phyloP scores from a whole-genome alignment of 495 filamentous ascomycete species.

The Bacidia rubella region DNA sequence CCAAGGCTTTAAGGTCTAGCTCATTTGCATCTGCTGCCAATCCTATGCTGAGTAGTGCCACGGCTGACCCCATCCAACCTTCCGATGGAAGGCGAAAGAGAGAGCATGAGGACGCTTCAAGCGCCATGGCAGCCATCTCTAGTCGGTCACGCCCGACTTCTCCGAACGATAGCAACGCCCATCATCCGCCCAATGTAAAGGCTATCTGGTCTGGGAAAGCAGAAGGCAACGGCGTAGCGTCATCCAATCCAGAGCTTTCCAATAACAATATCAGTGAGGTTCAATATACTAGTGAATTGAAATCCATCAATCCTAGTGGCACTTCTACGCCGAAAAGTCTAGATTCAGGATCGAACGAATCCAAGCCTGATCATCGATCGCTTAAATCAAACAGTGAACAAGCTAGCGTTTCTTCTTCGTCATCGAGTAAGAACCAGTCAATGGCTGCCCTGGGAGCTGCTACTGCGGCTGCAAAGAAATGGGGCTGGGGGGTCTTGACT shows the following conservation, averaged over 20 bases:
- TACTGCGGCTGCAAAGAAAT: slow-evolving; percentile 69
- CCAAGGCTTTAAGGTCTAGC: slow-evolving; percentile 44
- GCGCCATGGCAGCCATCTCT: slow-evolving; percentile 52
- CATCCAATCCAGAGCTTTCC: slow-evolving; percentile 10
- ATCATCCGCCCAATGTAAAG: slow-evolving; percentile 34
- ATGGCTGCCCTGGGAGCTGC: slow-evolving; percentile 53
- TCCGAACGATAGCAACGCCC: slow-evolving; percentile 36
- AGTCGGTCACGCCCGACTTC: slow-evolving; percentile 45
- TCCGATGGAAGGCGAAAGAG: slow-evolving; percentile 24
- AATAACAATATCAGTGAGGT: no score
- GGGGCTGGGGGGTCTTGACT: slow-evolving; percentile 62
- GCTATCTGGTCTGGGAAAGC: slow-evolving; percentile 6
- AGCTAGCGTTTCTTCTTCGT: no score
- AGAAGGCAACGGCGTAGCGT: slow-evolving; percentile 21
- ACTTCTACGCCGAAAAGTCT: slow-evolving; percentile 9
- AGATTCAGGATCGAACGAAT: slow-evolving; percentile 9
- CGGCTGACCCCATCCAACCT: slow-evolving; percentile 38
- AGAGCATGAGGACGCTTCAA: slow-evolving; percentile 43
- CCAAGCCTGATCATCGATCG: not conserved
- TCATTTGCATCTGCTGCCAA: slow-evolving; percentile 51
- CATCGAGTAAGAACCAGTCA: slow-evolving; percentile 11
- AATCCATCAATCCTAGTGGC: no score
- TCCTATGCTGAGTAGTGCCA: slow-evolving; percentile 47
- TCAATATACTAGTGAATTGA: no score
- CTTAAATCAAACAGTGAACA: not conserved